phyloP scores from a whole-genome alignment of 2,329 filamentous ascomycete genomes.

The Pseudonectria foliicola region DNA sequence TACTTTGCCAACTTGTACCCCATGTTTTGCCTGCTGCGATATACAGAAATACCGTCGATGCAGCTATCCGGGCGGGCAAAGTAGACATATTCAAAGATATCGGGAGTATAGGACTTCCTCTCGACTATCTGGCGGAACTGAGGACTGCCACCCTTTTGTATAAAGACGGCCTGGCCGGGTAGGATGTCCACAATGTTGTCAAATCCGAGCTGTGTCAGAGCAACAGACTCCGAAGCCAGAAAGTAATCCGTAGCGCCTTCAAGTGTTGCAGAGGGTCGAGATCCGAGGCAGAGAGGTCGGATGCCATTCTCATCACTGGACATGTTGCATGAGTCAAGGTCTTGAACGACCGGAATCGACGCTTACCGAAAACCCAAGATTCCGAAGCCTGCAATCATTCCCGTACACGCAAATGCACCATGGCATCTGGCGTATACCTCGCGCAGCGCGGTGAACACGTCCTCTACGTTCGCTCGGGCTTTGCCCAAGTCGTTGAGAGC shows the following conservation, averaged over 20 bases:
- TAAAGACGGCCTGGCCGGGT: slow-evolving; percentile 79
- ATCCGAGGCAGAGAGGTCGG: slow-evolving; percentile 73
- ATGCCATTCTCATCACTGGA: slow-evolving; percentile 51
- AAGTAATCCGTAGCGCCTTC: slow-evolving; percentile 72
- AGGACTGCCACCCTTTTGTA: slow-evolving; percentile 68
- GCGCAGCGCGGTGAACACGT: slow-evolving; percentile 65
- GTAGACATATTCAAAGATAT: slow-evolving; percentile 55
- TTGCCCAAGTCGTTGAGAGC: slow-evolving; percentile 76
- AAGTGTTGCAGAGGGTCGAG: slow-evolving; percentile 56
- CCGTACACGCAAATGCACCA: slow-evolving; percentile 73
- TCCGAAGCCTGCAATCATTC: slow-evolving; percentile 76
- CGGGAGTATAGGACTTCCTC: slow-evolving; percentile 66
- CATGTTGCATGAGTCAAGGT: no score
- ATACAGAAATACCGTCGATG: slow-evolving; percentile 84
- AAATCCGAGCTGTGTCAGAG: slow-evolving; percentile 75
- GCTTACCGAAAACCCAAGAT: slow-evolving; percentile 66
- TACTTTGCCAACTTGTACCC: slow-evolving; percentile 71
- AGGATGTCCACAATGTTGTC: slow-evolving; percentile 67
- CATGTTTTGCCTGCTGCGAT: slow-evolving; percentile 81
- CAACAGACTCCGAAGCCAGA: slow-evolving; percentile 84
- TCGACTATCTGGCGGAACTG: slow-evolving; percentile 69
- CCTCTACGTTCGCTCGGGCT: slow-evolving; percentile 68
- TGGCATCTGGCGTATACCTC: slow-evolving; percentile 67
- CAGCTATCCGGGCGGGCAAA: slow-evolving; percentile 74
- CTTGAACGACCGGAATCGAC: no score